Evolutionary conservation across 305 asterid genomes (phyloP), one percentile per base, ranked within the genome.

Genomic region (Solanum hybrid): DNA sequence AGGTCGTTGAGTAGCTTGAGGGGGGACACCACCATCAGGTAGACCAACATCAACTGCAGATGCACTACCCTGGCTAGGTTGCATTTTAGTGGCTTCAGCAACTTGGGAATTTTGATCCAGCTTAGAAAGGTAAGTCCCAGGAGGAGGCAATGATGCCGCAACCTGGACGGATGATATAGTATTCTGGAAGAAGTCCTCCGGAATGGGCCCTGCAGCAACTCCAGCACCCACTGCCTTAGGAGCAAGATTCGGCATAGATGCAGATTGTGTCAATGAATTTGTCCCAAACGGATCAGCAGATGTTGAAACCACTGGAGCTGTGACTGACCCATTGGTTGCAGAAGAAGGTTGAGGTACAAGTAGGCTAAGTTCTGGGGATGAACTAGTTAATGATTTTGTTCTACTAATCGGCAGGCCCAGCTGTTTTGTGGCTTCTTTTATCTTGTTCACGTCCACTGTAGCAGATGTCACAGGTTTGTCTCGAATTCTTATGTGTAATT

Each of bases 111-210:
- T 95, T 91, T 90, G 96, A 92, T 95, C 99, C 92, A 95, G 87
- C 93, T 92, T 96, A 57, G 98, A 95, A 76, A 98, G 95, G 91
- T 93, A 90, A 75, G 93, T 93, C 91, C 98, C 99, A 79, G 99
- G 93, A 88, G 99, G 99, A 79, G 97, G 97, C 76, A 98, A 93
- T 75, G 98, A 92, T 85, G 96, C 96, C 20, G 98, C 98, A 91
- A 94, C 99, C 92, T 97, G 96, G 91, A 97, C 78, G 83, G 99
- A 98, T 20, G 99, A 95, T 90, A 97, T 92, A 33, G 99, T 97
- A 87, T 98, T 94, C 97, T 97, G 98, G 93, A 97, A 98, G 90
- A 98, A 98, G 95, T 98, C 99, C 95, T 98, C 99, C 4, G 99
- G 98, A 90, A 98, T 98, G 41, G 99, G 99, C 88, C 96, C 90